These are phyloP conservation scores for Ascosphaera pollenicola DNA, from an alignment of 2,329 filamentous ascomycete genomes.

Conservation along the genomic window DNA sequence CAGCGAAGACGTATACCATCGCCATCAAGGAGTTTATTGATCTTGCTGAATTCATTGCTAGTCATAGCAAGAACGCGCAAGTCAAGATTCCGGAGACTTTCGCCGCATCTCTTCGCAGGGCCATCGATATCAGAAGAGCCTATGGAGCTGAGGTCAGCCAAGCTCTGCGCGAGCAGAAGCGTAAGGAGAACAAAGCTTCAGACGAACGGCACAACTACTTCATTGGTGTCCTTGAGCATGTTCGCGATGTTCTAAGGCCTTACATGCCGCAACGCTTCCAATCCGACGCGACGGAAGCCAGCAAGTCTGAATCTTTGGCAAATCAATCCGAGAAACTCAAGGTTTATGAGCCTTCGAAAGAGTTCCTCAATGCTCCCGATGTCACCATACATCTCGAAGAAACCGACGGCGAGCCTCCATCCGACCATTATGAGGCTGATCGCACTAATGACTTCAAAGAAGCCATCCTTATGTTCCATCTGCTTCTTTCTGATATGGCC, in stretches of 20 bases:
- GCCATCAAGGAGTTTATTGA: constrained; percentile 4
- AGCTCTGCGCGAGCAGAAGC: not conserved
- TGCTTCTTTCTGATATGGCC: constrained; percentile 8
- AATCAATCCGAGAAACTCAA: constrained; percentile 17
- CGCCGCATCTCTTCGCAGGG: constrained; percentile 1
- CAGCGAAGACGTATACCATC: constrained; percentile 3
- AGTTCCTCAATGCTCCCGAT: constrained; percentile 15
- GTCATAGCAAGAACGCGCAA: constrained; percentile 1
- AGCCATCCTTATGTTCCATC: constrained; percentile 6
- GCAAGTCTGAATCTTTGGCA: not conserved
- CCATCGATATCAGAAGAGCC: constrained; percentile 3
- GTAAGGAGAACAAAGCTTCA: constrained; percentile 5
- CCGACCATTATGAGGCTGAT: constrained; percentile 16
- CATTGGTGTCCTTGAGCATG: constrained; percentile 4
- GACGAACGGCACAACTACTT: constrained; percentile 5
- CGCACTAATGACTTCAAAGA: constrained; percentile 8
- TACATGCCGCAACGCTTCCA: no score
- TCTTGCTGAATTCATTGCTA: constrained; percentile 4
- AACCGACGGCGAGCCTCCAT: no score
- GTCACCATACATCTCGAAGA: no score
- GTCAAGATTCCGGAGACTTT: constrained; percentile 3
- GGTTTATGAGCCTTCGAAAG: constrained; percentile 18
- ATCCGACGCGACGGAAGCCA: no score
- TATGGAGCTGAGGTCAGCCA: constrained; percentile 1
- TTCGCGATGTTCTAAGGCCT: no score